phyloP scores from a whole-genome alignment of 2,329 filamentous ascomycete species.

The Arthrobotrys iridis region DNA sequence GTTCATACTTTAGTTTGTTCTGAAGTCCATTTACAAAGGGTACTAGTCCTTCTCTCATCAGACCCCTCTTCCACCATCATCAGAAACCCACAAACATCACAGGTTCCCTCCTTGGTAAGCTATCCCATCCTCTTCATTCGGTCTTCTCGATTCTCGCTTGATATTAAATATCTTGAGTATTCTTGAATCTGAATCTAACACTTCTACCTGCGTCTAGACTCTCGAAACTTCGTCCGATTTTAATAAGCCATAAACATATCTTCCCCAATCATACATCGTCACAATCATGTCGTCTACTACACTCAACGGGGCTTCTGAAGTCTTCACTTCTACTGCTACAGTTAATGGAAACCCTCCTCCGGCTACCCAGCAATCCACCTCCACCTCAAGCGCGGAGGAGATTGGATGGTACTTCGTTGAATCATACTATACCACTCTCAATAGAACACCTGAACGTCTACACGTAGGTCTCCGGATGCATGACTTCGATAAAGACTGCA shows the following conservation, averaged over 20 bases:
- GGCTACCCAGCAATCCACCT: slow-evolving; percentile 59
- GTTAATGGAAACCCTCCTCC: slow-evolving; percentile 58
- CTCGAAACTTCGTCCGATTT: background rate
- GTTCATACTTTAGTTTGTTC: slow-evolving; percentile 5
- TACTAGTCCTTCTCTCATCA: slow-evolving; percentile 43
- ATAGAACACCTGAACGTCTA: slow-evolving; percentile 91
- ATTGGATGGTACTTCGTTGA: slow-evolving; percentile 99
- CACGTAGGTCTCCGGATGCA: slow-evolving; percentile 66
- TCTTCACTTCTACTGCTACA: slow-evolving; percentile 59
- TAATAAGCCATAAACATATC: background rate
- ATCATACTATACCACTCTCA: slow-evolving; percentile 98
- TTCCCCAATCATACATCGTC: background rate
- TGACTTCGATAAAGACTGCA: background rate
- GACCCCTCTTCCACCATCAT: slow-evolving; percentile 41
- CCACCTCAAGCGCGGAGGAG: slow-evolving; percentile 78
- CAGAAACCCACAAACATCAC: slow-evolving; percentile 54
- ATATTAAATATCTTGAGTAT: no score
- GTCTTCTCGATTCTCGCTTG: background rate
- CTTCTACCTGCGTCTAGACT: background rate
- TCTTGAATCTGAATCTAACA: background rate
- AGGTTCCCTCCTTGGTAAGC: slow-evolving; percentile 53
- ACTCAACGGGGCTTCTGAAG: slow-evolving; percentile 60
- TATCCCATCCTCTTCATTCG: slow-evolving; percentile 49
- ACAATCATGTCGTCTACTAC: slow-evolving; percentile 56
- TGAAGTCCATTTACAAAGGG: slow-evolving; percentile 43